Percentiles rank a stretch among this genome's conserved stretches.
Evolutionary conservation across 225 moss, liverwort and hornwort genomes (phyloP).

Genomic region (Antitrichia curtipendula): DNA sequence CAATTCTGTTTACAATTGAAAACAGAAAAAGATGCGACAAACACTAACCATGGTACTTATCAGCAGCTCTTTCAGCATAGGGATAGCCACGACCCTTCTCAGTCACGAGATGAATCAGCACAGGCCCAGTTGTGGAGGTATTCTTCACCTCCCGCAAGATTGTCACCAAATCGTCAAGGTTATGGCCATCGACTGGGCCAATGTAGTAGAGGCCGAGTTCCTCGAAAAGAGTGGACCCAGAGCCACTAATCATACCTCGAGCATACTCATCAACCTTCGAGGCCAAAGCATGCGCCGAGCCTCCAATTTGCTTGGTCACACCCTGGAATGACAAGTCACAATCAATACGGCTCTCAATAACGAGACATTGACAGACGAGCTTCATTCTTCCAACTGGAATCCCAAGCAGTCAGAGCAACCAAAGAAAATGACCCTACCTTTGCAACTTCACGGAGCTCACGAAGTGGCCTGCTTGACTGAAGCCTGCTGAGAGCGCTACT

Average conservation of each 20-base stretch:
- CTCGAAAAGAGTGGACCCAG: slow-evolving; percentile 47
- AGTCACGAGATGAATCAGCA: slow-evolving; percentile 46
- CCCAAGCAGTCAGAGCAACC: not conserved
- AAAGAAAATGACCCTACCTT: not conserved
- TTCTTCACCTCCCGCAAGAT: slow-evolving; percentile 45
- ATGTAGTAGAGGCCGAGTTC: slow-evolving; percentile 55
- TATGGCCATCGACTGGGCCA: slow-evolving; percentile 49
- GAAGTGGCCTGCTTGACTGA: slow-evolving; percentile 42
- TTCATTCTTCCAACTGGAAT: not conserved
- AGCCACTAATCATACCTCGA: slow-evolving; percentile 56
- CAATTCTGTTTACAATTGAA: not conserved
- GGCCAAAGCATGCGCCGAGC: slow-evolving; percentile 30
- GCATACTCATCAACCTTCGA: slow-evolving; percentile 54
- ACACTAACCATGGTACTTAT: slow-evolving; percentile 36
- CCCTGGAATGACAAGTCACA: slow-evolving; percentile 1
- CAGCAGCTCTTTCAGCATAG: slow-evolving; percentile 38
- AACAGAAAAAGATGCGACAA: not conserved
- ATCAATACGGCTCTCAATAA: not conserved
- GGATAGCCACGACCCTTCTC: slow-evolving; percentile 52
- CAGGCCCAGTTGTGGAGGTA: slow-evolving; percentile 39
- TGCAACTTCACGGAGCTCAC: slow-evolving; percentile 51
- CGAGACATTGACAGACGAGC: not conserved
- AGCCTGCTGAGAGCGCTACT: slow-evolving; percentile 47
- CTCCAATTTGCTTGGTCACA: slow-evolving; percentile 53
- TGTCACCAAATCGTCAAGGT: slow-evolving; percentile 55